Percentiles rank a stretch among this genome's conserved stretches.
Conservation (phyloP, 2,329 filamentous ascomycete genomes). For the Mollisia scopiformis region DNA sequence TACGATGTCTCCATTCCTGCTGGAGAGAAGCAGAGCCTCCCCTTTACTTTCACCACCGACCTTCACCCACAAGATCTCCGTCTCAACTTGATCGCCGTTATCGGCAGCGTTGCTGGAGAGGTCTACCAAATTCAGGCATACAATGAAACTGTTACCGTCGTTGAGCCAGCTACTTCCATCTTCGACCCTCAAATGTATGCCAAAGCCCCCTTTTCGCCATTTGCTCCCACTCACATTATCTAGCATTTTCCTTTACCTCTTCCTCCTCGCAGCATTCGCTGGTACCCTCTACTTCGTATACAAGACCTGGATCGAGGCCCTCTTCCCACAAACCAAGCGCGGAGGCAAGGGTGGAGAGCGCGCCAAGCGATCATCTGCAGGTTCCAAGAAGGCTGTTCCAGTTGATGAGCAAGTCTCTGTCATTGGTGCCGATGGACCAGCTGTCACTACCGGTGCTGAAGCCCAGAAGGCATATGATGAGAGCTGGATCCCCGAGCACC, state of each 20-base stretch:
- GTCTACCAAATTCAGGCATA: conserved; percentile 80
- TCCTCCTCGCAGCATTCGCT: conserved; percentile 77
- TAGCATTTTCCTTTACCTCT: conserved; percentile 96
- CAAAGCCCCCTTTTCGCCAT: neutral
- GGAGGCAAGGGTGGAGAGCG: conserved; percentile 42
- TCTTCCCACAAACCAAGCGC: conserved; percentile 88
- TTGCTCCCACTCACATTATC: conserved; percentile 26
- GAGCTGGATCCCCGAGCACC: conserved; percentile 52
- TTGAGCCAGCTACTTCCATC: conserved; percentile 88
- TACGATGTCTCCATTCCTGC: conserved; percentile 76
- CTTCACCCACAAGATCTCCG: conserved; percentile 90
- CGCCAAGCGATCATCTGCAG: conserved; percentile 60
- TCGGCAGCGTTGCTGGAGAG: conserved; percentile 67
- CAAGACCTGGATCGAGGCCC: conserved; percentile 94
- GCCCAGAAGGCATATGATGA: conserved; percentile 38
- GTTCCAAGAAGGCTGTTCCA: conserved; percentile 69
- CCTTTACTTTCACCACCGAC: conserved; percentile 86
- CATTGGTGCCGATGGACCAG: conserved; percentile 57
- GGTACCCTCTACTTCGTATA: conserved; percentile 95
- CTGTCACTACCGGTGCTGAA: conserved; percentile 35
- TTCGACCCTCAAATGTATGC: conserved; percentile 94
- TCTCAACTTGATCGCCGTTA: conserved; percentile 75
- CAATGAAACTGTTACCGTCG: conserved; percentile 82
- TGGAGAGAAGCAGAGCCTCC: conserved; percentile 74
- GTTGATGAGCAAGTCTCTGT: conserved; percentile 59